phyloP scores from a whole-genome alignment of 495 filamentous ascomycete species.

The Penicillium coffeae region DNA sequence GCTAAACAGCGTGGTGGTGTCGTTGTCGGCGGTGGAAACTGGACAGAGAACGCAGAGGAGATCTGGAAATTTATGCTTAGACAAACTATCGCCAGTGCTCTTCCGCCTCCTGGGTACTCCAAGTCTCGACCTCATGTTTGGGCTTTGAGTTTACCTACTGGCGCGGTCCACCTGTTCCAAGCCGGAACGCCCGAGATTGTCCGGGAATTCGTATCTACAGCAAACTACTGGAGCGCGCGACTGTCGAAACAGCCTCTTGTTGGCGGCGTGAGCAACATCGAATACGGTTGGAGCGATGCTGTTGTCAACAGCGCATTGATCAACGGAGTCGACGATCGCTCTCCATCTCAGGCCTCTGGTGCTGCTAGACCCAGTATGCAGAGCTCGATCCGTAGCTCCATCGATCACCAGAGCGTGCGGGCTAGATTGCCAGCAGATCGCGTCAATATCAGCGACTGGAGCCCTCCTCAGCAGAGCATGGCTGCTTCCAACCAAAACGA shows the following conservation, averaged over 20 bases:
- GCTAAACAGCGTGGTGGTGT: conserved; percentile 57
- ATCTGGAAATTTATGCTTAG: conserved; percentile 82
- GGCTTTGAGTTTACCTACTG: conserved; percentile 88
- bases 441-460: conserved; percentile 84
- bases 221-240: conserved; percentile 96
- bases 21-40: conserved; percentile 90
- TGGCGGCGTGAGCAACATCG: conserved; percentile 92
- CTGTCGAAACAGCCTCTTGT: conserved; percentile 88
- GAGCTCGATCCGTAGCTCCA: conserved; percentile 65
- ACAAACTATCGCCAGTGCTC: conserved; percentile 85
- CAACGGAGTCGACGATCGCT: conserved; percentile 37
- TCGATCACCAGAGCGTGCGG: conserved; percentile 61
- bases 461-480: conserved; percentile 88
- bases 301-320: conserved; percentile 74
- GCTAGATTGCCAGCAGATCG: conserved; percentile 80
- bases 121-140: conserved; percentile 88
- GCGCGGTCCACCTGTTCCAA: conserved; percentile 95
- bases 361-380: conserved; percentile 59
- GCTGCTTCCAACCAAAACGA: conserved; percentile 74
- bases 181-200: conserved; percentile 94
- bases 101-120: conserved; percentile 90
- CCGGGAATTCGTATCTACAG: conserved; percentile 86
- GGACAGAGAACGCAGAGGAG: conserved; percentile 90
- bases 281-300: conserved; percentile 94
- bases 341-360: conserved; percentile 39